Conservation (phyloP, 2,329 filamentous ascomycete species). For the Phoma sp. region DNA sequence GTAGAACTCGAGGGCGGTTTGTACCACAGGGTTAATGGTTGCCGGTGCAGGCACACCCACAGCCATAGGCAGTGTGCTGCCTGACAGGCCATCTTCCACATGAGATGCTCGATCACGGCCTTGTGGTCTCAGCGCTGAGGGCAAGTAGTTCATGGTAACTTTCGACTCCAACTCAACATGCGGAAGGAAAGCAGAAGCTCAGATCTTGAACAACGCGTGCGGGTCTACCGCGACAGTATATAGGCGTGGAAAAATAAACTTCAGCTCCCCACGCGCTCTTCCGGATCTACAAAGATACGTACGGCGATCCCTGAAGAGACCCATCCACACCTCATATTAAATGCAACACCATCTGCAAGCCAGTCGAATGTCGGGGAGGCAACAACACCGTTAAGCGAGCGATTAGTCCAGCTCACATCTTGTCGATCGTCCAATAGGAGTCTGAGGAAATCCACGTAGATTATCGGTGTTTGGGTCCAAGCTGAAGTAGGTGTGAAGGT, state of each 20-base stretch:
- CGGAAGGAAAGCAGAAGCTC: background rate
- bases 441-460: background rate
- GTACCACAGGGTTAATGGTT: conserved; percentile 14
- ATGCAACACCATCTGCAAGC: conserved; percentile 16
- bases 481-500: conserved; percentile 5
- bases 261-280: conserved; percentile 12
- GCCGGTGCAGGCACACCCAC: conserved; percentile 4
- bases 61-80: conserved; percentile 18
- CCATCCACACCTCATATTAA: conserved; percentile 11
- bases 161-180: background rate
- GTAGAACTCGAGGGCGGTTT: background rate
- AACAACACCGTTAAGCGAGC: background rate
- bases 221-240: conserved; percentile 5
- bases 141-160: conserved; percentile 25
- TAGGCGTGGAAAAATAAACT: background rate
- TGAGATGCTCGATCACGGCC: conserved; percentile 22
- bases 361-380: conserved; percentile 11
- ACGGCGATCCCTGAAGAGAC: conserved; percentile 8
- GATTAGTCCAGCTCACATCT: background rate
- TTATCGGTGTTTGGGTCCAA: background rate
- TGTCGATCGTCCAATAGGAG: background rate
- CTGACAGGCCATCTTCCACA: conserved; percentile 28
- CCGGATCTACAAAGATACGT: background rate
- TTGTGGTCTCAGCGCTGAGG: conserved; percentile 22
- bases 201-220: background rate